phyloP scores from a whole-genome alignment of 1,284 basidiomycete species.

The Fomitiporia mediterranea region DNA sequence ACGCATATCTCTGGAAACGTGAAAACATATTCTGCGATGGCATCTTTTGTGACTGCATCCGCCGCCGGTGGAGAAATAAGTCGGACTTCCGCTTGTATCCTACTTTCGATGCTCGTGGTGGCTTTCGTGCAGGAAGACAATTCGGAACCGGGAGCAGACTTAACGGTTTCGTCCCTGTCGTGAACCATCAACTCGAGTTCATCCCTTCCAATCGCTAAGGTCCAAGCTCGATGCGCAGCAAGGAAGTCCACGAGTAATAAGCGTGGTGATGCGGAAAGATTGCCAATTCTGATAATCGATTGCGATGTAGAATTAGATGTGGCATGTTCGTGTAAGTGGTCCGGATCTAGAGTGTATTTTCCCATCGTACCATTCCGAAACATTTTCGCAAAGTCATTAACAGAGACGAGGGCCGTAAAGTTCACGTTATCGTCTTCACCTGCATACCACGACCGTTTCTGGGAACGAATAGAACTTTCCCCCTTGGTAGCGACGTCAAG shows the following conservation, averaged over 20 bases:
- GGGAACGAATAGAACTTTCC: neutral
- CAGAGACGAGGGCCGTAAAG: conserved; percentile 1
- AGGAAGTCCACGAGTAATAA: conserved; percentile 5
- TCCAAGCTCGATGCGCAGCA: neutral
- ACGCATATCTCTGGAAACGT: conserved; percentile 2
- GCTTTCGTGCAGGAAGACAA: neutral
- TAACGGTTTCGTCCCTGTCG: neutral
- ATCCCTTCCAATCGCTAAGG: neutral
- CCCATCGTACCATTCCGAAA: neutral
- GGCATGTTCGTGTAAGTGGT: neutral
- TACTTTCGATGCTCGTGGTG: neutral
- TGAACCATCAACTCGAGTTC: neutral
- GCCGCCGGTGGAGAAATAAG: neutral
- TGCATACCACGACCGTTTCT: no score
- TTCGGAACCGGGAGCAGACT: neutral
- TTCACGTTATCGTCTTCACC: neutral
- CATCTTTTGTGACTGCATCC: no score
- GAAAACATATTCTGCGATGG: conserved; percentile 3
- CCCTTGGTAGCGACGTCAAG: no score
- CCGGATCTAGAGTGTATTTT: neutral
- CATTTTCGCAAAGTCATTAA: neutral
- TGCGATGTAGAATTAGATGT: neutral
- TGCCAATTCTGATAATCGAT: neutral
- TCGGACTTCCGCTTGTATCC: neutral
- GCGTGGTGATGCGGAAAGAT: neutral